A percentile compares a stretch with the other conserved stretches of the same genome.
Conservation (phyloP, 176 grass and related monocot genomes). For the Eleusine indica region DNA sequence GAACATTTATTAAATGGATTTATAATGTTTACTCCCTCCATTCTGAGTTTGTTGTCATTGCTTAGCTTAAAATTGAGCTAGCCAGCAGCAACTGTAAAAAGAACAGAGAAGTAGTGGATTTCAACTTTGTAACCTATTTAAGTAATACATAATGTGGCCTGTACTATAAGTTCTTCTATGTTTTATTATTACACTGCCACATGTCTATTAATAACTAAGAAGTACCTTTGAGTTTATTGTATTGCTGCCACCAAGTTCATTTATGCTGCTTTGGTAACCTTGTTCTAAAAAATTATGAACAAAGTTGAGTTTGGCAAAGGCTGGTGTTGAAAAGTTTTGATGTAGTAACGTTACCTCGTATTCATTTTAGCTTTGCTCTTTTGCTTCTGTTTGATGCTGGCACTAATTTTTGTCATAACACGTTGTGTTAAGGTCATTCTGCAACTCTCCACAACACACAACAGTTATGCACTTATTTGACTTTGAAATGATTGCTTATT, state of each 20-base stretch:
- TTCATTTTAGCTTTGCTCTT: conserved; percentile 8
- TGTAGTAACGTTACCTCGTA: background rate
- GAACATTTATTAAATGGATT: background rate
- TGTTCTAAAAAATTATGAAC: background rate
- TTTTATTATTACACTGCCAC: background rate
- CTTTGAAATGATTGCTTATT: conserved; percentile 56
- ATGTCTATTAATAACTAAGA: conserved; percentile 16
- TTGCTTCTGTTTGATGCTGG: background rate
- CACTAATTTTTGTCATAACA: background rate
- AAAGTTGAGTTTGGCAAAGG: background rate
- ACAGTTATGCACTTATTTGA: background rate
- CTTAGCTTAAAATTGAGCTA: too few relatives aligned
- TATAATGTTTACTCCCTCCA: background rate
- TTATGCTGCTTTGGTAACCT: background rate
- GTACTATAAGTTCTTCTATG: background rate
- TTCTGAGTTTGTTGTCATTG: too few relatives aligned
- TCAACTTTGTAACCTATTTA: background rate
- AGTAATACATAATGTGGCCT: background rate
- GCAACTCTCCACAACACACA: background rate
- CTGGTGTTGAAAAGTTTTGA: background rate
- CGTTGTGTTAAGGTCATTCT: conserved; percentile 35
- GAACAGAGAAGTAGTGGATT: background rate
- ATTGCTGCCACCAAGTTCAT: conserved; percentile 8
- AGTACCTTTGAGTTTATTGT: background rate
- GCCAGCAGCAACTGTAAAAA: too few relatives aligned